Conservation (phyloP, 2,329 filamentous ascomycete genomes). For the Curvularia spicifera region DNA sequence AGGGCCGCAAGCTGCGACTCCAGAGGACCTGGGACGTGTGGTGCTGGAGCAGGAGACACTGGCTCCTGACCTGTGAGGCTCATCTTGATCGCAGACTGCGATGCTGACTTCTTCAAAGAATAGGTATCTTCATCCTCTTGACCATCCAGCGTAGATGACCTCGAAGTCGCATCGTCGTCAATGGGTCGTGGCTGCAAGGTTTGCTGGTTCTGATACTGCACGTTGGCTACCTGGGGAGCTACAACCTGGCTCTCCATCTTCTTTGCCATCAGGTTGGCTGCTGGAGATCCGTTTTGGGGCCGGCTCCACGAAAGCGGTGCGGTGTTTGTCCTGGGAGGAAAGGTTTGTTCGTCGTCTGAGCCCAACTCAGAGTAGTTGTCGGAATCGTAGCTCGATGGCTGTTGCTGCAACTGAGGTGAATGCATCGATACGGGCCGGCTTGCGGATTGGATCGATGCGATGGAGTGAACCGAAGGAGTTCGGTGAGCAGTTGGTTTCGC, state of each 20-base stretch:
- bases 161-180: slow-evolving; percentile 44
- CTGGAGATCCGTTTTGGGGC: slow-evolving; percentile 20
- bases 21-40: slow-evolving; percentile 43
- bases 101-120: slow-evolving; percentile 40
- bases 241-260: slow-evolving; percentile 31
- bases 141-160: slow-evolving; percentile 43
- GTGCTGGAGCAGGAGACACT: slow-evolving; percentile 25
- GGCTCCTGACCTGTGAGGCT: slow-evolving; percentile 25
- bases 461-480: slow-evolving; percentile 42
- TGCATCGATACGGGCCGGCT: slow-evolving; percentile 12
- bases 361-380: slow-evolving; percentile 42
- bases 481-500: slow-evolving; percentile 36
- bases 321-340: slow-evolving; percentile 23
- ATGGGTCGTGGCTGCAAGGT: slow-evolving; percentile 17
- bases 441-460: slow-evolving; percentile 11
- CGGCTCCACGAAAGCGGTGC: slow-evolving; percentile 35
- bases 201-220: slow-evolving; percentile 21
- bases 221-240: slow-evolving; percentile 21
- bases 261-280: slow-evolving; percentile 32
- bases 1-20: slow-evolving; percentile 47
- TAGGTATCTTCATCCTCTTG: slow-evolving; percentile 40
- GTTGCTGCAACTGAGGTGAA: slow-evolving; percentile 33
- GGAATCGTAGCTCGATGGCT: slow-evolving; percentile 40
- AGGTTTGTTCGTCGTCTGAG: slow-evolving; percentile 33
- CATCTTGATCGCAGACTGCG: slow-evolving; percentile 23